Base-by-base conservation (phyloP, 768 basidiomycete species). In the Lanmaoa pseudosensibilis region DNA sequence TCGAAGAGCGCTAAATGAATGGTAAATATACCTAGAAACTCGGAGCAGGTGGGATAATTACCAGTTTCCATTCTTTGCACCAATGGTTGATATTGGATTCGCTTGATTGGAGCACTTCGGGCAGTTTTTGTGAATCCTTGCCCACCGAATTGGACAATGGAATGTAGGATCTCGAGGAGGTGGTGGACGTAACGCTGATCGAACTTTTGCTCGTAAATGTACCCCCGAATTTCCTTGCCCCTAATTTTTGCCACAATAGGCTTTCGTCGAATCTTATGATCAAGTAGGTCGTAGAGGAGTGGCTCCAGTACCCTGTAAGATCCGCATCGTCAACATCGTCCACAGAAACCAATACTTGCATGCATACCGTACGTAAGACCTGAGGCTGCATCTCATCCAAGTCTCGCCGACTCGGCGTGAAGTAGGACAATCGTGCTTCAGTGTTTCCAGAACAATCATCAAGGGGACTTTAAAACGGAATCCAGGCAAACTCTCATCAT, bases 301-400 rank as follows among this genome's bases (percentile, higher is more conserved):
- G 95, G 94, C 68, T 98, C 96, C 43, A 98, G 77, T 32, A 96
- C 80, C n/a, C 94, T 96, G 66, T 32, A 47, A 15, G n/a, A 50
- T 23, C 21, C 9, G 10, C 19, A 32, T 30, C 4, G 10, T 59
- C 39, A 68, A 51, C 34, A 3, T 32, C 18, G 11, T 39, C 25
- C 18, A 25, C 41, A 23, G 38, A 30, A 19, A 54, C 25, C 18
- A 50, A n/a, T 30, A 12, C 10, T 27, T 10, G 3, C 2, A 41
- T 19, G 13, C 52, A 36, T 71, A 94, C 94, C 95, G 84, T 55
- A 94, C 77, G 69, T 96, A 96, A 2, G 94, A 95, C 69, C 89
- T 91, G 32, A 98, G 78, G 64, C 86, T 93, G 66, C 92, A 94
- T 27, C 95, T 83, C 89, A 99, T 94, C 97, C 97, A 99, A 0